Evolutionary conservation across 1,284 basidiomycete genomes (phyloP), one percentile per base, ranked within the genome.

Genomic region (Tetrapyrgos nigripes): DNA sequence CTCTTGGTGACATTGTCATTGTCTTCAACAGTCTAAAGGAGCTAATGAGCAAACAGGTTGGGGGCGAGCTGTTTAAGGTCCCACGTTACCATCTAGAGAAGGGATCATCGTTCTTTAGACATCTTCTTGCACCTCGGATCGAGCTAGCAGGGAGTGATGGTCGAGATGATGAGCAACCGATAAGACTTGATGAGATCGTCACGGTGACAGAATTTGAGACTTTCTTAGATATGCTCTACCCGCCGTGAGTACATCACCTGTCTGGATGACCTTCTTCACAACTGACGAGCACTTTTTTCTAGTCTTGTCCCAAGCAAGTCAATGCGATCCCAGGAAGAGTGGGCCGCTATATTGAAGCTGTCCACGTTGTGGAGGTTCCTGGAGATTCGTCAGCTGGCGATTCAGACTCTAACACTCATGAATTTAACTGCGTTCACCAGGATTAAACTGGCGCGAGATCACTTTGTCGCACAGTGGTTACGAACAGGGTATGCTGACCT

Each of bases 191-290:
- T 1, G 59, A 70, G 4, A 66, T 64, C 3, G 67, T 76, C 23
- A 71, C 70, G 3, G 72, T 78, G 1, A 72, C 78, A 17, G 83
- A 86, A 27, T 85, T 88, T 58, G 77, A 79, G 17, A 75, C 76
- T 2, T 79, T 89, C 43, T 73, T 87, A 2, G 85, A 84, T 78
- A 79, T 88, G 0, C 88, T 88, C 61, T 88, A 88, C 64, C 87
- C 88, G 59, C 80, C 84, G 86, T 88, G 64, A 60, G 74, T 64
- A 37, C 53, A n/a, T 4, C 6, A 21, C n/a, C 21, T 23, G n/a
- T n/a, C 6, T 1, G 4, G 33, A 19, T n/a, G n/a, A n/a, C n/a
- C n/a, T 33, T 13, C 24, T 17, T 50, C 24, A 50, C 31, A 21
- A 23, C 49, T 17, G n/a, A 24, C 13, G 19, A n/a, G n/a, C n/a